A percentile compares a stretch with the other conserved stretches of the same genome.
These are phyloP conservation scores for Parastagonospora avenae DNA, from an alignment of 2,329 filamentous ascomycete species.

Conservation along the genomic window DNA sequence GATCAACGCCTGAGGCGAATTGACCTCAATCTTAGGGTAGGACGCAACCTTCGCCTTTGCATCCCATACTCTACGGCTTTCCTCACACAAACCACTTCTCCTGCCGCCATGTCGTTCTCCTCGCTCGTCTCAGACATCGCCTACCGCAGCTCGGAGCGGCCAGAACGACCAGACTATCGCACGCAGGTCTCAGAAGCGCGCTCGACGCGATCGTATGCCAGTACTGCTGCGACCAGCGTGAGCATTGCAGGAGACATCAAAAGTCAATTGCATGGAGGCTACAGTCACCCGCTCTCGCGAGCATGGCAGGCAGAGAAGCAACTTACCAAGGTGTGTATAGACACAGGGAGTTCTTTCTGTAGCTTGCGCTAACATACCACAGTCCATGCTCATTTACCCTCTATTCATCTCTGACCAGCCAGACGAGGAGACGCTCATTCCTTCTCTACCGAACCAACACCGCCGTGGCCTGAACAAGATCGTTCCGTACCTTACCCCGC, in stretches of 20 bases:
- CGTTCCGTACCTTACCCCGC: conserved; percentile 80
- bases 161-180: conserved; percentile 47
- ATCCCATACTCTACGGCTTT: background rate
- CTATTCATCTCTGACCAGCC: conserved; percentile 94
- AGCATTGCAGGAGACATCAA: conserved; percentile 59
- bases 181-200: conserved; percentile 54
- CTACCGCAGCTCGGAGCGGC: conserved; percentile 50
- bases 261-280: conserved; percentile 58
- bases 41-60: conserved; percentile 1
- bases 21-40: background rate
- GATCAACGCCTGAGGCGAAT: background rate
- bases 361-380: conserved; percentile 23
- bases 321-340: conserved; percentile 52
- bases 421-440: conserved; percentile 88
- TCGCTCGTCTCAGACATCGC: conserved; percentile 59
- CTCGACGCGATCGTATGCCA: conserved; percentile 56
- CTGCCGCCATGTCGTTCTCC: conserved; percentile 55
- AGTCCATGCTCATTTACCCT: conserved; percentile 99
- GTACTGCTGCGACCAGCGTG: conserved; percentile 58
- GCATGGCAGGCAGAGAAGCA: conserved; percentile 60
- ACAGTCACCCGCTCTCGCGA: conserved; percentile 57
- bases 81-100: no score
- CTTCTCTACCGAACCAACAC: conserved; percentile 87
- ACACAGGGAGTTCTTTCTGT: background rate
- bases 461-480: conserved; percentile 88